These are phyloP conservation scores for Physocladia obscura DNA, from an alignment of 192 early-diverging fungal species.

Conservation along the genomic window DNA sequence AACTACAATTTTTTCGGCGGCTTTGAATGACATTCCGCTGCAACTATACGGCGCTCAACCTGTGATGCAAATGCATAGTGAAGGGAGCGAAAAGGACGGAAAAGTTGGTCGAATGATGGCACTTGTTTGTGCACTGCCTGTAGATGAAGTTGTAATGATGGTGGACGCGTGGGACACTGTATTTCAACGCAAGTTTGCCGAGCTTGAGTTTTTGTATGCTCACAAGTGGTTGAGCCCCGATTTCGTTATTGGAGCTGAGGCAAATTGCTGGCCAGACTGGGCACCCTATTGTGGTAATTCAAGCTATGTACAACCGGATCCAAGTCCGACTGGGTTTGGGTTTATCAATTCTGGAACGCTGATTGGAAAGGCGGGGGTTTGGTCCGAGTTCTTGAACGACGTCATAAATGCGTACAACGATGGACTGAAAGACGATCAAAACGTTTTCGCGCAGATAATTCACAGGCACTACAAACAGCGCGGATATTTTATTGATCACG, in stretches of 20 bases:
- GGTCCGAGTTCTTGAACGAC: background rate
- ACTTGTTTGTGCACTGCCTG: background rate
- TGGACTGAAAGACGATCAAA: background rate
- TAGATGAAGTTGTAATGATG: background rate
- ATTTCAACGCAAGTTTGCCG: background rate
- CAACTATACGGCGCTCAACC: background rate
- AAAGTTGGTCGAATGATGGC: background rate
- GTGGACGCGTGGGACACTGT: background rate
- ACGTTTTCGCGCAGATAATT: background rate
- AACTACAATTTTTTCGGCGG: background rate
- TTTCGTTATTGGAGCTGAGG: background rate
- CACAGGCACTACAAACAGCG: background rate
- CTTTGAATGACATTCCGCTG: constrained; percentile 1
- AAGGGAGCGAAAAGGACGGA: background rate
- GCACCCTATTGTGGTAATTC: too few species aligned
- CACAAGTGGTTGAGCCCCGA: background rate
- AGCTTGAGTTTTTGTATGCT: background rate
- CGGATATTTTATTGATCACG: background rate
- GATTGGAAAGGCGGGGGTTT: background rate
- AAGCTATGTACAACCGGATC: too few species aligned
- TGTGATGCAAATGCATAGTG: background rate
- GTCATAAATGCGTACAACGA: background rate
- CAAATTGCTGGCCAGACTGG: background rate
- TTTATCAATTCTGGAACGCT: background rate
- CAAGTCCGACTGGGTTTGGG: background rate